Percentiles rank a stretch among this genome's conserved stretches.
Conservation (phyloP, 225 moss, liverwort and hornwort genomes). For the Straminergon stramineum region DNA sequence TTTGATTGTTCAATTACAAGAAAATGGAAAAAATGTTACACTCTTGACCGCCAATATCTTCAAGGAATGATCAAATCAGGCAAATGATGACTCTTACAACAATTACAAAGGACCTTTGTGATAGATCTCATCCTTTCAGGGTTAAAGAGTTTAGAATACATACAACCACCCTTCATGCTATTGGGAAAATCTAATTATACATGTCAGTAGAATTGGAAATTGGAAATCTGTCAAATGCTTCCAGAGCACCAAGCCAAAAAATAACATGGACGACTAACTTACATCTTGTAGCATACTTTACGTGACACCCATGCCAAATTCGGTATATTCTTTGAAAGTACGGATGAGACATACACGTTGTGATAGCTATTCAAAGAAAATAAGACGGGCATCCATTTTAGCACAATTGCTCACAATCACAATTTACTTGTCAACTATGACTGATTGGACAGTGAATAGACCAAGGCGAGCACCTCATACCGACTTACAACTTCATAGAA, state of each 20-base stretch:
- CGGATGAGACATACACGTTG: neutral
- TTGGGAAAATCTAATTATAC: neutral
- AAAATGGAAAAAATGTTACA: neutral
- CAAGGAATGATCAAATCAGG: neutral
- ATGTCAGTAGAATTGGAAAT: neutral
- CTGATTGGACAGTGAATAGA: neutral
- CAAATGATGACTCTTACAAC: neutral
- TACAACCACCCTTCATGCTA: neutral
- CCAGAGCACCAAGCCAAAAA: neutral
- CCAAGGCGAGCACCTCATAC: neutral
- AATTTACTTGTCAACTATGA: neutral
- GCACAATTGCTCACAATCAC: neutral
- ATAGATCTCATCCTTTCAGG: neutral
- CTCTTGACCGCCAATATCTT: neutral
- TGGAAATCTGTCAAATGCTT: neutral
- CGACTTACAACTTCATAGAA: neutral
- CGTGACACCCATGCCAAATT: neutral
- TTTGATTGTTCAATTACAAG: neutral
- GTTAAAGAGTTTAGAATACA: neutral
- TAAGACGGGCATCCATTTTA: neutral
- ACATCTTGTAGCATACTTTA: neutral
- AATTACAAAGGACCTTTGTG: too few species aligned
- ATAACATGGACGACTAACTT: neutral
- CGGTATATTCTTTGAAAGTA: neutral
- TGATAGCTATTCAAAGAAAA: neutral